Evolutionary conservation across 176 grass and related monocot genomes (phyloP).

Genomic region (Tillandsia fasciculata): DNA sequence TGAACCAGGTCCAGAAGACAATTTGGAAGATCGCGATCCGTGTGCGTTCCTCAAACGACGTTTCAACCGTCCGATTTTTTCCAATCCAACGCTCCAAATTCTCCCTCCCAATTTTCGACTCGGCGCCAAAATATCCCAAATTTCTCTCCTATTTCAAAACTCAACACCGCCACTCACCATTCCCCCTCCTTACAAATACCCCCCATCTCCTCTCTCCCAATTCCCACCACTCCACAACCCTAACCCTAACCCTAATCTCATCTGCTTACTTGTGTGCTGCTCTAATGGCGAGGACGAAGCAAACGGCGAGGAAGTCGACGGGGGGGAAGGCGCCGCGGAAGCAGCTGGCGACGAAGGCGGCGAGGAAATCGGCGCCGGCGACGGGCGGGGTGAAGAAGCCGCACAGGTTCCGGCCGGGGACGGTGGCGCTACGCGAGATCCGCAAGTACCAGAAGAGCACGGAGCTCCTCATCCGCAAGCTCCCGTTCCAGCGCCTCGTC

Average conservation of each 20-base stretch:
- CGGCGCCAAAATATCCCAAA: constrained; percentile 4
- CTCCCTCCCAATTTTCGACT: background rate
- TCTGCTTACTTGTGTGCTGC: background rate
- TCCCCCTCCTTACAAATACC: constrained; percentile 28
- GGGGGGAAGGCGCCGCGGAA: constrained; percentile 77
- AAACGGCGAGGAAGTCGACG: constrained; percentile 71
- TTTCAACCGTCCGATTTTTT: background rate
- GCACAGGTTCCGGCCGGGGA: constrained; percentile 56
- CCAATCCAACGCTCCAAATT: constrained; percentile 27
- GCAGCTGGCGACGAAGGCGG: constrained; percentile 88
- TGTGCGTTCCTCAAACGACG: background rate
- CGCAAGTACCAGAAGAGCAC: constrained; percentile 97
- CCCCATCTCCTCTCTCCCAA: background rate
- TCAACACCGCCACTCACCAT: constrained; percentile 21
- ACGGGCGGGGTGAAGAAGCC: constrained; percentile 95
- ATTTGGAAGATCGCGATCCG: constrained; percentile 5
- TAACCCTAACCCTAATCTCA: background rate
- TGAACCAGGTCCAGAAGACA: too few species aligned
- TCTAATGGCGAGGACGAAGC: constrained; percentile 69
- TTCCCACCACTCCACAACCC: background rate
- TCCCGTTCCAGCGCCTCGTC: constrained; percentile 63
- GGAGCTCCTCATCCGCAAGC: constrained; percentile 86
- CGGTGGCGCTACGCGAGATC: constrained; percentile 65
- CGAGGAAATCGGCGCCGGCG: constrained; percentile 69
- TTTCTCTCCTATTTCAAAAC: background rate